These are phyloP conservation scores for Ocimum tenuiflorum DNA, from an alignment of 257 asterid genomes.

Conservation along the genomic window DNA sequence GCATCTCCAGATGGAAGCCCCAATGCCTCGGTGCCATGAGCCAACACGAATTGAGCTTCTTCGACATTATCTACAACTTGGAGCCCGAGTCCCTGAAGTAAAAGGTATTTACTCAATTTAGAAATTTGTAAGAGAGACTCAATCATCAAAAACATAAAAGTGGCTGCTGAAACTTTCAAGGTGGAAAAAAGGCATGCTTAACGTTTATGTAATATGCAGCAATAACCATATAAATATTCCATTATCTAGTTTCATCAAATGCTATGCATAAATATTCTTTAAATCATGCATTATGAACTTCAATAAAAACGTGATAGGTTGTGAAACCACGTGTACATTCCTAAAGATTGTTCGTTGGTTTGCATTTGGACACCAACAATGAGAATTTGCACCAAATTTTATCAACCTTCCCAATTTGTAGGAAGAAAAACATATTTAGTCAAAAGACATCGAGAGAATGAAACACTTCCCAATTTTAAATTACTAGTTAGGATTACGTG, in stretches of 20 bases:
- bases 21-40: slow-evolving; percentile 95
- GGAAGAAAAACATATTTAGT: neutral
- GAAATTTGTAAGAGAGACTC: neutral
- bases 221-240: too few relatives aligned
- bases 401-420: neutral
- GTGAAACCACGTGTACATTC: neutral
- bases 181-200: too few relatives aligned
- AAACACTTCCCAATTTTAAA: too few relatives aligned
- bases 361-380: neutral
- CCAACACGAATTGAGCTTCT: slow-evolving; percentile 80
- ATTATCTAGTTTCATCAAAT: too few relatives aligned
- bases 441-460: neutral
- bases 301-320: neutral
- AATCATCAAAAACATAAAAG: neutral
- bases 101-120: slow-evolving; percentile 13
- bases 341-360: neutral
- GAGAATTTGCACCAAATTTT: neutral
- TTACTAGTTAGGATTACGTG: too few relatives aligned
- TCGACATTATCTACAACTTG: slow-evolving; percentile 67
- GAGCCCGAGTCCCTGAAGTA: slow-evolving; percentile 75
- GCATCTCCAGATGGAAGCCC: slow-evolving; percentile 79
- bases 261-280: too few relatives aligned
- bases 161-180: neutral
- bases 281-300: too few relatives aligned
- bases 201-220: too few relatives aligned